Evolutionary conservation across 2,329 filamentous ascomycete species (phyloP).

Genomic region (Cercospora sp.): DNA sequence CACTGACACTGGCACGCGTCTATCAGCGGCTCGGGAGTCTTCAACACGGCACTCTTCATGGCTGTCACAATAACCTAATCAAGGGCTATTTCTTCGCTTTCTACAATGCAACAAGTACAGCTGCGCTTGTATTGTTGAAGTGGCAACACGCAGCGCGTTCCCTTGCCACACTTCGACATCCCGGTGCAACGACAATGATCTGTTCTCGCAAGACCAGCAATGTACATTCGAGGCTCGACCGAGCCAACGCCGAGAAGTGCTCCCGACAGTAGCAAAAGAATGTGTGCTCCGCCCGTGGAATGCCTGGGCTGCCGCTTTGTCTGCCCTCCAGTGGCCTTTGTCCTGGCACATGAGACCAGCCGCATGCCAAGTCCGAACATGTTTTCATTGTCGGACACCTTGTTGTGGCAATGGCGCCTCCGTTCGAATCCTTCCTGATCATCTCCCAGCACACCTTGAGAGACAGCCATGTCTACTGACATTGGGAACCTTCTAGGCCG

Average conservation of each 20-base stretch:
- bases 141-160: no score
- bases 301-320: neutral
- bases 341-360: neutral
- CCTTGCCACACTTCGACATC: no score
- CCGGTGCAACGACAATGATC: neutral
- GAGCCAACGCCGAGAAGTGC: neutral
- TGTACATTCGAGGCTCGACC: neutral
- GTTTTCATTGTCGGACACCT: neutral
- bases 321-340: neutral
- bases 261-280: neutral
- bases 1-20: neutral
- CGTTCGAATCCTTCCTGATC: neutral
- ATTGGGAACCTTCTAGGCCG: slow-evolving; percentile 6
- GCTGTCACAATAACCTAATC: neutral
- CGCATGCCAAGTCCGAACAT: neutral
- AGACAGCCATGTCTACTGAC: slow-evolving; percentile 2
- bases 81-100: neutral
- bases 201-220: neutral
- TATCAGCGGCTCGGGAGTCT: neutral
- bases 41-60: neutral
- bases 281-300: neutral
- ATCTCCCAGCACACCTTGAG: neutral
- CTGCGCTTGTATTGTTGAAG: neutral
- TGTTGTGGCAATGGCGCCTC: neutral
- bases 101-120: neutral